These are phyloP conservation scores for Lasiosphaeria hispida DNA, from an alignment of 495 filamentous ascomycete species.

Conservation along the genomic window DNA sequence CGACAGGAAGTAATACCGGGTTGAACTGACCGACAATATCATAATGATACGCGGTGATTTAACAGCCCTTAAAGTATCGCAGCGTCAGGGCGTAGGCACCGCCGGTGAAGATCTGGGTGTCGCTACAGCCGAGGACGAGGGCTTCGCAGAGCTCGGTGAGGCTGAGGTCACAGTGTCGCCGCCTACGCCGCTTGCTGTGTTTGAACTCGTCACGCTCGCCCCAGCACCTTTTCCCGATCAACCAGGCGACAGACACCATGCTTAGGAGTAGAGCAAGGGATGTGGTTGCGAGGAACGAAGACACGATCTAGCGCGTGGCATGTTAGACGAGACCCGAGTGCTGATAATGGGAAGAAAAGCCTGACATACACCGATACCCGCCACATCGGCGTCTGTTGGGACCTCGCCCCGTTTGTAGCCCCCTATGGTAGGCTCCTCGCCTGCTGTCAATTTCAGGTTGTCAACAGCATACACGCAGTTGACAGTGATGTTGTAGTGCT, in stretches of 20 bases:
- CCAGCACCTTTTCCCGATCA: slow-evolving; percentile 8
- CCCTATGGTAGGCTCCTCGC: too few relatives aligned
- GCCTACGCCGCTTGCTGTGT: slow-evolving; percentile 11
- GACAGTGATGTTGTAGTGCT: slow-evolving; percentile 21
- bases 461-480: slow-evolving; percentile 18
- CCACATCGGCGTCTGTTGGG: too few relatives aligned
- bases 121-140: slow-evolving; percentile 36
- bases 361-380: too few relatives aligned
- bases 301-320: slow-evolving; percentile 23
- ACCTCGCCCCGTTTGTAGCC: too few relatives aligned
- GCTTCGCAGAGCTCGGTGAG: slow-evolving; percentile 32
- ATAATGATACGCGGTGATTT: slow-evolving; percentile 42
- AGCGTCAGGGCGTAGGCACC: slow-evolving; percentile 36
- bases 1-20: neutral
- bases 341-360: too few relatives aligned
- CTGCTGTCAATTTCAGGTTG: neutral
- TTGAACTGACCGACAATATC: slow-evolving; percentile 26
- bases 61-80: slow-evolving; percentile 35
- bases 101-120: slow-evolving; percentile 42
- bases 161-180: slow-evolving; percentile 16
- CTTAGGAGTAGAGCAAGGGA: slow-evolving; percentile 23
- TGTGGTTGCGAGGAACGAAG: slow-evolving; percentile 31
- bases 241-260: slow-evolving; percentile 21
- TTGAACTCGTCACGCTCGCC: neutral
- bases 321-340: neutral